Conservation (phyloP, 768 basidiomycete species). For the Leucocoprinus leucothites region DNA sequence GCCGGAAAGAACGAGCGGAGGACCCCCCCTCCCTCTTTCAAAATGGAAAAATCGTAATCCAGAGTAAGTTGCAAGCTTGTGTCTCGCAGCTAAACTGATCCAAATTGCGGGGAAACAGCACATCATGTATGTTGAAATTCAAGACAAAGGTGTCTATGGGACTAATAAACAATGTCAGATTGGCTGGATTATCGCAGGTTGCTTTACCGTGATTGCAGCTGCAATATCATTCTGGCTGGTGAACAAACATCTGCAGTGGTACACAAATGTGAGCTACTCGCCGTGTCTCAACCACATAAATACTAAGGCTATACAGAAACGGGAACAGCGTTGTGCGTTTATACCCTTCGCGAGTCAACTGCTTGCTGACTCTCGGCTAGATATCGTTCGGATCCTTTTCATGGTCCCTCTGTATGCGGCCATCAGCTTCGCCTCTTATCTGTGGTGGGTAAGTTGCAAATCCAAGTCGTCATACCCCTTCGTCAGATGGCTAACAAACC, state of each 20-base stretch:
- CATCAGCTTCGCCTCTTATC: conserved; percentile 64
- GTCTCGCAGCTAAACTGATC: neutral
- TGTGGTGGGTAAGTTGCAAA: conserved; percentile 56
- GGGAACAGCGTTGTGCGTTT: conserved; percentile 61
- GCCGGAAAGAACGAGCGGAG: conserved; percentile 36
- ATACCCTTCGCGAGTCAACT: neutral
- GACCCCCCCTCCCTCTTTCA: conserved; percentile 56
- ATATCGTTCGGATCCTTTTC: conserved; percentile 72
- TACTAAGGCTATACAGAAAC: conserved; percentile 40
- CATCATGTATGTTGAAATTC: conserved; percentile 46
- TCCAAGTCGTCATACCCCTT: neutral
- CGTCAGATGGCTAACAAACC: conserved; percentile 4
- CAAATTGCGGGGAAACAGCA: conserved; percentile 28
- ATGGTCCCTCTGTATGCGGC: conserved; percentile 77
- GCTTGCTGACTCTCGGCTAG: conserved; percentile 26
- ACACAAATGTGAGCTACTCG: conserved; percentile 54
- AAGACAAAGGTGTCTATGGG: neutral
- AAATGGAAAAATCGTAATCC: conserved; percentile 57
- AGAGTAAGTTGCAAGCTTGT: conserved; percentile 42
- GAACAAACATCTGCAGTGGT: conserved; percentile 67
- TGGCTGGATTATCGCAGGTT: conserved; percentile 66
- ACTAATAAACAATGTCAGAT: conserved; percentile 35
- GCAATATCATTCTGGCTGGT: conserved; percentile 72
- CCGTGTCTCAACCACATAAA: neutral
- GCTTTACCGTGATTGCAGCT: conserved; percentile 55